Base-by-base conservation (phyloP, 495 filamentous ascomycete species). In the Talaromyces thailandensis region DNA sequence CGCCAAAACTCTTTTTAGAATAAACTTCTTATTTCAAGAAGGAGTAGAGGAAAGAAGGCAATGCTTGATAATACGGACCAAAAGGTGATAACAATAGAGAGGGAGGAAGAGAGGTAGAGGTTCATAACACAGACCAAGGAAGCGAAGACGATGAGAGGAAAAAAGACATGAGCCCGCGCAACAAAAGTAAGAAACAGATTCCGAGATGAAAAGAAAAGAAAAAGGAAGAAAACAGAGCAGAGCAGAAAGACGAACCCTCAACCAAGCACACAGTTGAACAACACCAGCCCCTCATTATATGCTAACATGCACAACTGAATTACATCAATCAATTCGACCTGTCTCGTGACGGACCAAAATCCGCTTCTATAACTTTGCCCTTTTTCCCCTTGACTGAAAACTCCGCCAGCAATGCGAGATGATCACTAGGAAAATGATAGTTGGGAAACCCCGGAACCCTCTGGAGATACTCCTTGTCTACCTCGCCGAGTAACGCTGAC, bases 351-450 rank as follows among this genome's bases (percentile, higher is more conserved):
- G 79, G 80, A 62, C 84, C 83, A 75, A 86, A 86, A 70, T 85
- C 82, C 62, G 82, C 79, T 62, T 87, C 86, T 65, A 84, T 77
- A 67, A 79, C 77, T 77, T 93, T 92, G 71, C 86, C 88, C 70
- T 94, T 89, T 78, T 95, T 97, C 25, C 83, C 82, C 76, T 96
- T 97, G 75, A 98, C 86, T 62, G 86, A 82, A 75, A 97, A 96
- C 76, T 98, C 91, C 61, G 90, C 88, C 76, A 92, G 84, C 67
- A 98, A 84, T 73, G 92, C 89, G 67, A 98, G 84, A 75, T 98
- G 94, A 73, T 98, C 94, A 72, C 91, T 94, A 1, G 95, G 95
- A 77, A 96, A 97, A 76, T 98, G 94, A 70, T 89, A 93, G 68
- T 98, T 96, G 11, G 94, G 94, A 75, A 98, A 98, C 0, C 94